Base-by-base conservation (phyloP, 2,329 filamentous ascomycete genomes). In the Penicillium sp. region DNA sequence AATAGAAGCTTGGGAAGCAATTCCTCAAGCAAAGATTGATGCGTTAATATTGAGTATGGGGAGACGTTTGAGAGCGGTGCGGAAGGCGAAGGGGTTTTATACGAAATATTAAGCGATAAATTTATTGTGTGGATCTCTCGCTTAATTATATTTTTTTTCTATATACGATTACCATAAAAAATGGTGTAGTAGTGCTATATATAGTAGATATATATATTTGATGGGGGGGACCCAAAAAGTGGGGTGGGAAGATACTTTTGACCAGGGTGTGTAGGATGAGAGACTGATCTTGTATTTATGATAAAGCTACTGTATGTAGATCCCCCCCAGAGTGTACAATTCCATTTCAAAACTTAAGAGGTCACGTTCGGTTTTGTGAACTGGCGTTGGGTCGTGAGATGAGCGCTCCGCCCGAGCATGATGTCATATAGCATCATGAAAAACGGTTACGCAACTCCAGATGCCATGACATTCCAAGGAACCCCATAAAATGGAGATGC, bases 101-200 rank as follows among this genome's bases (percentile, higher is more conserved):
- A 30, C 28, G 10, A 30, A 30, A 30, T 30, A 30, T 17, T 30
- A 17, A 30, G 27, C 27, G 27, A 22, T 22, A 22, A 22, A 22
- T 9, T 9, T 22, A 22, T 22, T 22, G 18, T 22, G 18, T 22
- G 18, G 18, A 22, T 22, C 18, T 22, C 18, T 22, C 18, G 18
- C 18, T 22, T 22, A 22, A 22, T 22, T 22, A 22, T 22, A 9
- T 5, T 22, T 22, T n/a, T 22, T 22, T 22, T 22, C 18, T 22
- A 9, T 9, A 9, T 22, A 22, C 18, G 9, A 22, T 22, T 22
- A 22, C 9, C 5, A 22, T 22, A 22, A 22, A 22, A 22, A 22
- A 22, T 22, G 9, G 18, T 22, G 9, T 22, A 22, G 18, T 22
- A 22, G 18, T 22, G 9, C 5, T 22, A 9, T 22, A 22, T 22